A percentile compares a stretch with the other conserved stretches of the same genome.
phyloP scores from a whole-genome alignment of 2,329 filamentous ascomycete genomes.

The Sporothrix brunneoviolacea region DNA sequence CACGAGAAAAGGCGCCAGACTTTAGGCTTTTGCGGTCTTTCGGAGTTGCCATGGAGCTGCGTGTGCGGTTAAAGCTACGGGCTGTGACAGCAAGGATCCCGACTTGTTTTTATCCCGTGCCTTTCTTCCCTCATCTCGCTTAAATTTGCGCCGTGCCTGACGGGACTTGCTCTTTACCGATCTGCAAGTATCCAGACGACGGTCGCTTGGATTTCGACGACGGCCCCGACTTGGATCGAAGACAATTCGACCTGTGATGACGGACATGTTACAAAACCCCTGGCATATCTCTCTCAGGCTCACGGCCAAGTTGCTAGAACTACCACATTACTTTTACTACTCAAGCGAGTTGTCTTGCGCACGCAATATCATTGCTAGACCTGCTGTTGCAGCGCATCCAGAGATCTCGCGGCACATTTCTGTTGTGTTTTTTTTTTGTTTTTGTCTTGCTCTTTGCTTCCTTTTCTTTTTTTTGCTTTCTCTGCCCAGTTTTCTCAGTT shows the following conservation, averaged over 20 bases:
- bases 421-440: not conserved
- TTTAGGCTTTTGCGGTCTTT: conserved; percentile 2
- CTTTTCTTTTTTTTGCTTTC: not conserved
- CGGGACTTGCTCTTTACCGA: not conserved
- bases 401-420: no score
- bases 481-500: not conserved
- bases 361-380: no score
- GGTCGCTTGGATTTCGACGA: not conserved
- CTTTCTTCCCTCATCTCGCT: not conserved
- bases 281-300: not conserved
- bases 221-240: not conserved
- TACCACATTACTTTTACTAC: not conserved
- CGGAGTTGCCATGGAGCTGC: not conserved
- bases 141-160: not conserved
- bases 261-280: not conserved
- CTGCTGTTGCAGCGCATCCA: no score
- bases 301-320: not conserved
- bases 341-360: conserved; percentile 5
- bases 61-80: not conserved
- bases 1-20: not conserved
- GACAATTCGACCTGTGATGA: not conserved
- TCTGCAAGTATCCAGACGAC: no score
- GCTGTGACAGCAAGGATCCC: not conserved
- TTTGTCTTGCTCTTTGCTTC: not conserved
- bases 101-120: not conserved